Conservation (phyloP, 1,139 yeast genomes). For the Taphrina communis region DNA sequence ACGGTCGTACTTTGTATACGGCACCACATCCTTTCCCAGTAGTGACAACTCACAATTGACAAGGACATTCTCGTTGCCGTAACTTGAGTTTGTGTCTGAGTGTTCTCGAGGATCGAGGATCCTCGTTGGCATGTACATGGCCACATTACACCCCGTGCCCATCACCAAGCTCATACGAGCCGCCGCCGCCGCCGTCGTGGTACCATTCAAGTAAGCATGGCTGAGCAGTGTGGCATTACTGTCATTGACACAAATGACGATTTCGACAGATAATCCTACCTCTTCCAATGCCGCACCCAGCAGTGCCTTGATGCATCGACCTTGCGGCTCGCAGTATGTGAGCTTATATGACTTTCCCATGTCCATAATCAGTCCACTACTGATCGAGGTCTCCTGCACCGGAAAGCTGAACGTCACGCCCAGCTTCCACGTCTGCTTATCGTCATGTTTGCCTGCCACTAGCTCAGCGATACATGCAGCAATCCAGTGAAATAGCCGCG, state of each 20-base stretch:
- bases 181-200: constrained; percentile 43
- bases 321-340: constrained; percentile 64
- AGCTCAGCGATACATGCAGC: constrained; percentile 59
- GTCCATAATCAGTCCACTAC: constrained; percentile 69
- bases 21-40: constrained; percentile 56
- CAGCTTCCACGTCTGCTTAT: constrained; percentile 53
- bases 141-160: constrained; percentile 87
- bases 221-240: constrained; percentile 85
- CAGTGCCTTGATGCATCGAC: constrained; percentile 71
- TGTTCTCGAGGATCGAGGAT: background rate
- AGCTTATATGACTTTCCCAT: constrained; percentile 91
- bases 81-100: too few species aligned
- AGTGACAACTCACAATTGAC: constrained; percentile 53
- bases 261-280: constrained; percentile 62
- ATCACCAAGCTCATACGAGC: constrained; percentile 80
- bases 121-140: constrained; percentile 39
- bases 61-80: constrained; percentile 30
- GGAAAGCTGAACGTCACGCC: constrained; percentile 88
- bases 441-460: background rate
- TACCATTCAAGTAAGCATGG: constrained; percentile 68
- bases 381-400: constrained; percentile 70
- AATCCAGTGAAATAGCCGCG: constrained; percentile 64
- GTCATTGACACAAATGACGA: constrained; percentile 86
- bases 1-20: constrained; percentile 73
- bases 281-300: constrained; percentile 60